A percentile compares a stretch with the other conserved stretches of the same genome.
Conservation (phyloP, 257 asterid species). For the Schizonepeta tenuifolia region DNA sequence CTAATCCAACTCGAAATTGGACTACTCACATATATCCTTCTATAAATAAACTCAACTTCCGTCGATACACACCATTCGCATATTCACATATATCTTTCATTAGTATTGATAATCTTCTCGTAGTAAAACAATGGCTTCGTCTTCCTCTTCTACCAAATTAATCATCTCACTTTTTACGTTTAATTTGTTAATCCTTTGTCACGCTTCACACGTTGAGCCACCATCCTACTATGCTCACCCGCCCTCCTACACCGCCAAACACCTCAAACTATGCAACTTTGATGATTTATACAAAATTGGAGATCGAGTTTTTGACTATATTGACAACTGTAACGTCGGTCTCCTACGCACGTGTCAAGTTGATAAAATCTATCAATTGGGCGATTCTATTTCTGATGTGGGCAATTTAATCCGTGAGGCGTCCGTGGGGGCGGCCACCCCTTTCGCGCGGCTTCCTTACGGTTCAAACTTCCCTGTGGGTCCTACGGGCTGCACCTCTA, state of each 20-base stretch:
- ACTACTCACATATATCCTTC: no score
- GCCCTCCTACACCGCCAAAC: no score
- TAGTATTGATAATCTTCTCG: no score
- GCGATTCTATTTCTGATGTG: neutral
- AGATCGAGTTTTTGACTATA: neutral
- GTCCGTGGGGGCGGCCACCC: neutral
- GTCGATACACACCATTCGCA: no score
- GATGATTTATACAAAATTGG: neutral
- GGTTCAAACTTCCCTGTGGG: slow-evolving; percentile 15
- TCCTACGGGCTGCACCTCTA: no score
- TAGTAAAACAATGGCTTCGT: no score
- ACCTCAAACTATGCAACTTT: neutral
- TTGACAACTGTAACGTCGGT: neutral
- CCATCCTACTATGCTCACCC: no score
- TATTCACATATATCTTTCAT: no score
- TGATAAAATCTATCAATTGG: neutral
- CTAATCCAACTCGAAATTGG: no score
- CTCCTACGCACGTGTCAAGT: neutral
- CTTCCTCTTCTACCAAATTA: no score
- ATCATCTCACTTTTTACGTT: no score
- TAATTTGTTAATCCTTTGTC: neutral
- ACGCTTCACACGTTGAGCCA: neutral
- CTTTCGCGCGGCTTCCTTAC: neutral
- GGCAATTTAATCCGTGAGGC: neutral
- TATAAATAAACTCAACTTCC: no score